Conservation (phyloP, 345 rosid genomes). For the Pugionium dolabratum region DNA sequence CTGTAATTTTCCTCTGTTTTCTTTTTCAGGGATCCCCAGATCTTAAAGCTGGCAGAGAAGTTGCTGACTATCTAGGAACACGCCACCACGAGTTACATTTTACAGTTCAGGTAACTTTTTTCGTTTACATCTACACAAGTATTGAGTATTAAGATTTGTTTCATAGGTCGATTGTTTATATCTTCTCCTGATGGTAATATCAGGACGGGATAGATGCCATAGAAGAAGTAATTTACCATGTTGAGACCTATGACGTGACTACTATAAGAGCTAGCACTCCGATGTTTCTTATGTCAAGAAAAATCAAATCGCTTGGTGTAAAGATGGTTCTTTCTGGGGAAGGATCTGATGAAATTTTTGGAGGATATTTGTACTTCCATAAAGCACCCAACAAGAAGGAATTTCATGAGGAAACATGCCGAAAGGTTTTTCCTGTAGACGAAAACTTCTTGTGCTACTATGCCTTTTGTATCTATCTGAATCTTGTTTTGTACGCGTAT, state of each 20-base stretch:
- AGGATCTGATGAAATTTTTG: slow-evolving; percentile 88
- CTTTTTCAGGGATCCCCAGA: slow-evolving; percentile 72
- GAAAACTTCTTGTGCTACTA: not conserved
- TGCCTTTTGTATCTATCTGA: slow-evolving; percentile 15
- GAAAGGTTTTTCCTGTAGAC: slow-evolving; percentile 51
- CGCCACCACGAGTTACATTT: slow-evolving; percentile 80
- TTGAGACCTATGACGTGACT: slow-evolving; percentile 86
- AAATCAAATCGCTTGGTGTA: slow-evolving; percentile 83
- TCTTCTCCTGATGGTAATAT: slow-evolving; percentile 24
- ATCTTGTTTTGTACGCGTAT: slow-evolving; percentile 1
- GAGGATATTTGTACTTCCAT: slow-evolving; percentile 84
- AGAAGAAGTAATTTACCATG: slow-evolving; percentile 84
- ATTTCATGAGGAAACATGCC: slow-evolving; percentile 77
- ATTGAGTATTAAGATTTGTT: not conserved
- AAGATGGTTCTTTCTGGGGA: slow-evolving; percentile 93
- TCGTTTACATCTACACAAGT: slow-evolving; percentile 14
- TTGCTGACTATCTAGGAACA: slow-evolving; percentile 74
- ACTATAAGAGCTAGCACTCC: slow-evolving; percentile 89
- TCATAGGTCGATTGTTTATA: not conserved
- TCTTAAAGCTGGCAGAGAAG: slow-evolving; percentile 76
- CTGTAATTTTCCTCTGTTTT: slow-evolving; percentile 6
- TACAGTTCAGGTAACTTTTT: slow-evolving; percentile 64
- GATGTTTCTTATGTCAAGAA: slow-evolving; percentile 90
- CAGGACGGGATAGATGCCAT: slow-evolving; percentile 90
- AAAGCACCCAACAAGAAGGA: slow-evolving; percentile 84